Evolutionary conservation across 805 yeast genomes (phyloP), one percentile per base, ranked within the genome.

Genomic region (Cyberlindnera meyerae): DNA sequence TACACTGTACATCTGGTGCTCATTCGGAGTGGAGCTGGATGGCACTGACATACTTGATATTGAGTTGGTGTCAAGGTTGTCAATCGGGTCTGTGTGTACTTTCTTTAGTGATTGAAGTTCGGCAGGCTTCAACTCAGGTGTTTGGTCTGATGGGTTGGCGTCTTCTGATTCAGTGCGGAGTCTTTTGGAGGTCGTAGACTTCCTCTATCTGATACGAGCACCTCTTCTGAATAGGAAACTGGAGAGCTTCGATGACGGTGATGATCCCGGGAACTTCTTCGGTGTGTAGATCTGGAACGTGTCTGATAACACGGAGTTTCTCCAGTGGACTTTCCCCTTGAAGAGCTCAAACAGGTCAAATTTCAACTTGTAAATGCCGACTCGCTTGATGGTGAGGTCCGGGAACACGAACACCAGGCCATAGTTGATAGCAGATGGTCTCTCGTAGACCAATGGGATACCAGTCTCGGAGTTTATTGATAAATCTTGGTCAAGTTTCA

Each of bases 181-280:
- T 12, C 39, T 16, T 26, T 34, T 33, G 16, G 43, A 24, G 4
- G 39, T 11, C 5, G 39, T 24, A 31, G 56, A 45, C 46, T 49
- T 55, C 32, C 61, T 42, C 34, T 55, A 60, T 43, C 62, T 50
- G 18, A 58, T 52, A 31, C 58, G 40, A 2, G 61, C 61, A 24
- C 62, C 62, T 27, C 51, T 49, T 29, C 56, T 57, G 40, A 45
- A 54, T 11, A 58, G 40, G 34, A 55, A 58, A n/a, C 47, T 40
- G 4, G 60, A 53, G 25, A 58, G 34, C 18, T 54, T 45, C 1
- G 61, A 54, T 5, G 59, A 51, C 0, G 55, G 46, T 6, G 47
- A 36, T 3, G 60, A 49, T 3, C 62, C 62, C 3, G 61, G 61
- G 37, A 57, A 58, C 33, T 57, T 58, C 43, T 58, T 58, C 20